Evolutionary conservation across 176 grass and related monocot genomes (phyloP).

Genomic region (Oryza meyeriana): DNA sequence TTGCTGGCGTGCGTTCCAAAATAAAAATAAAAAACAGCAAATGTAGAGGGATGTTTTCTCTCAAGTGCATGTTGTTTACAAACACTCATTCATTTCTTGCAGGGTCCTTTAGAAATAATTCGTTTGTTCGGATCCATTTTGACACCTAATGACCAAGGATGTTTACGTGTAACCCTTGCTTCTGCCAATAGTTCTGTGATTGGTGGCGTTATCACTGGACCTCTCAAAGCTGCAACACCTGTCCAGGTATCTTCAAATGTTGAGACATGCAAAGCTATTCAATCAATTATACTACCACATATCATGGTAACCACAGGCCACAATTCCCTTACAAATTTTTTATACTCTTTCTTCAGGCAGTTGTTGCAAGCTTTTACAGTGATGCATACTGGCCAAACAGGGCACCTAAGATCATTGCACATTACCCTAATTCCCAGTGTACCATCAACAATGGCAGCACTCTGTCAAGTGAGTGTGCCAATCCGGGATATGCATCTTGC

Average conservation of each 20-base stretch:
- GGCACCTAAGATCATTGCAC: neutral
- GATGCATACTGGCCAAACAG: conserved; percentile 14
- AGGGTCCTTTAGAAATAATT: conserved; percentile 55
- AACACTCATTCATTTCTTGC: conserved; percentile 13
- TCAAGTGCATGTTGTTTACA: neutral
- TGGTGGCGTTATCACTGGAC: conserved; percentile 37
- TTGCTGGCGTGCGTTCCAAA: neutral
- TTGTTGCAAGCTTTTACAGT: conserved; percentile 42
- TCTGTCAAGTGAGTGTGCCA: neutral
- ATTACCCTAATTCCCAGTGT: neutral
- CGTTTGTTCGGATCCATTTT: conserved; percentile 39
- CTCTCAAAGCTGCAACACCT: conserved; percentile 35
- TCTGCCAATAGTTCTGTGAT: conserved; percentile 34
- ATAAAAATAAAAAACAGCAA: neutral
- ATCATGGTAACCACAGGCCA: neutral
- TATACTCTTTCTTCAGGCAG: conserved; percentile 38
- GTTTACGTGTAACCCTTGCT: conserved; percentile 43
- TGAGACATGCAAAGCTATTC: neutral
- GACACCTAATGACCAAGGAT: conserved; percentile 28
- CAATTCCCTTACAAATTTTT: neutral
- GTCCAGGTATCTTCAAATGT: conserved; percentile 35
- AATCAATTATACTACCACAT: neutral
- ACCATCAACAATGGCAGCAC: neutral
- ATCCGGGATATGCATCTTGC: neutral
- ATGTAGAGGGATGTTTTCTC: neutral